Percentiles rank a stretch among this genome's conserved stretches.
Evolutionary conservation across 345 rosid species (phyloP).

Genomic region (Raphanus sativus): DNA sequence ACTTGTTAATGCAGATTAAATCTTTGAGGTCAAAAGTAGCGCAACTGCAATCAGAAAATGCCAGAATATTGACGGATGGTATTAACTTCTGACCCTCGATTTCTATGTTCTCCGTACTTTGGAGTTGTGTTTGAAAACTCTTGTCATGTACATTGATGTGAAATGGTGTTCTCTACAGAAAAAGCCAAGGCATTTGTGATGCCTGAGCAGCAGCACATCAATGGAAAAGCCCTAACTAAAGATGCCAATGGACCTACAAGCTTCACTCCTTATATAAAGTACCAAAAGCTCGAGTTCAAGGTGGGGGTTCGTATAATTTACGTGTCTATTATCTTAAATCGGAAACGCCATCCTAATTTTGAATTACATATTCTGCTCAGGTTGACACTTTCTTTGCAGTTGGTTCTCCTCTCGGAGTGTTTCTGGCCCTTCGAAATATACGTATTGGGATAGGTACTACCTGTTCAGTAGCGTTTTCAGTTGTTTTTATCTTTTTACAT

Average conservation of each 20-base stretch:
- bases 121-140: neutral
- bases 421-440: slow-evolving; percentile 88
- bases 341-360: neutral
- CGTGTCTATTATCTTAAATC: neutral
- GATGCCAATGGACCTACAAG: slow-evolving; percentile 47
- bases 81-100: slow-evolving; percentile 19
- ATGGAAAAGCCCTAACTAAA: slow-evolving; percentile 35
- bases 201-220: slow-evolving; percentile 36
- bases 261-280: slow-evolving; percentile 78
- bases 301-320: slow-evolving; percentile 35
- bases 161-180: slow-evolving; percentile 41
- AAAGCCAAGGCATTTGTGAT: slow-evolving; percentile 34
- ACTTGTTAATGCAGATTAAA: slow-evolving; percentile 53
- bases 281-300: slow-evolving; percentile 90
- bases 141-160: slow-evolving; percentile 3
- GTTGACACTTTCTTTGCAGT: slow-evolving; percentile 98
- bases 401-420: slow-evolving; percentile 98
- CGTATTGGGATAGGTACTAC: slow-evolving; percentile 83
- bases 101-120: neutral
- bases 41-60: slow-evolving; percentile 52
- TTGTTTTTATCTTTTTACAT: neutral
- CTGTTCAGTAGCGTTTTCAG: slow-evolving; percentile 1
- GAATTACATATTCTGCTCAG: slow-evolving; percentile 40
- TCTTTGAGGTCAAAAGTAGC: slow-evolving; percentile 64
- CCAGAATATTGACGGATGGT: slow-evolving; percentile 37